A percentile compares a stretch with the other conserved stretches of the same genome.
phyloP scores from a whole-genome alignment of 768 basidiomycete species.

The Fomitopsis serialis region DNA sequence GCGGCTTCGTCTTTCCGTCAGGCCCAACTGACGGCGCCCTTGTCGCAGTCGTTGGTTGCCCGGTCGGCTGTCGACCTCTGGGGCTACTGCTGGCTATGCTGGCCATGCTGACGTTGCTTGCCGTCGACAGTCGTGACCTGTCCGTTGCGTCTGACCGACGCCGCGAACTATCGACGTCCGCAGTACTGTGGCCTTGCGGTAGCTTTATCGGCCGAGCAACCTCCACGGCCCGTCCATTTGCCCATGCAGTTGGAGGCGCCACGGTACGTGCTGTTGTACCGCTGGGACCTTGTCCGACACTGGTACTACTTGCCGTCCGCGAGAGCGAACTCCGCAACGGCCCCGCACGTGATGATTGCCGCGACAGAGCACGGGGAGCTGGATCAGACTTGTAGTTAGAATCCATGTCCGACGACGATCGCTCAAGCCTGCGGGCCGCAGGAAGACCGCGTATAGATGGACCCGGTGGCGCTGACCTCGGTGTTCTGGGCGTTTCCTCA shows the following conservation, averaged over 20 bases:
- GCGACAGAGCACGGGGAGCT: neutral
- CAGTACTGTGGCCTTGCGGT: neutral
- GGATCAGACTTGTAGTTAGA: neutral
- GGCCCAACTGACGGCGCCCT: neutral
- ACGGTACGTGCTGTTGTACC: neutral
- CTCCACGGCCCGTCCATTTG: neutral
- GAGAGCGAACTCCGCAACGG: neutral
- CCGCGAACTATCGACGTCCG: neutral
- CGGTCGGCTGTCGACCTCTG: neutral
- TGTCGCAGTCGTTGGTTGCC: neutral
- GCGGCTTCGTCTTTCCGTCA: conserved; percentile 34
- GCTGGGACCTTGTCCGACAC: neutral
- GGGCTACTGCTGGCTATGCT: neutral
- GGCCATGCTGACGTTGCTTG: neutral
- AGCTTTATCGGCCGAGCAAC: neutral
- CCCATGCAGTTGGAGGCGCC: neutral
- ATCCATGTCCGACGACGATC: conserved; percentile 3
- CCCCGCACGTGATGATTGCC: neutral
- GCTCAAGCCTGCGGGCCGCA: conserved; percentile 7
- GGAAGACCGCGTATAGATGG: conserved; percentile 17
- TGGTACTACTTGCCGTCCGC: neutral
- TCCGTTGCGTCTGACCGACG: neutral
- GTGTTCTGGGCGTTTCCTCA: conserved; percentile 17
- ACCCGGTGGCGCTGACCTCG: conserved; percentile 10
- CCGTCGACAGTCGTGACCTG: neutral